Percentiles rank a stretch among this genome's conserved stretches.
These are phyloP conservation scores for Phytophthora meadii DNA, from an alignment of 352 stramenopile species.

Conservation along the genomic window DNA sequence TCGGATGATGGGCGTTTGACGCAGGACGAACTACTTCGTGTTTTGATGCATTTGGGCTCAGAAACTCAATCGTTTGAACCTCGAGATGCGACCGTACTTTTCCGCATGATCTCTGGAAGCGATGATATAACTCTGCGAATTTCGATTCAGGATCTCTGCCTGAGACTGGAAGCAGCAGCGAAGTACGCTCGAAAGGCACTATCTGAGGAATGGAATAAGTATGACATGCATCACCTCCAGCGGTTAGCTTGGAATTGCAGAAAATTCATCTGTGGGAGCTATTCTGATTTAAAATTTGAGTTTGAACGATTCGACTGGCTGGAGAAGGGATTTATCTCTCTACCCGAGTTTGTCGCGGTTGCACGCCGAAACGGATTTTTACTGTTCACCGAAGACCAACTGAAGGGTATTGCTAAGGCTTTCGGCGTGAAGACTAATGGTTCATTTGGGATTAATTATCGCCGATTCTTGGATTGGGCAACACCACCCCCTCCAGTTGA, in stretches of 20 bases:
- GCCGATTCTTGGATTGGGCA: constrained; percentile 75
- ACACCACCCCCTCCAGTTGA: constrained; percentile 43
- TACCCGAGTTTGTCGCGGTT: constrained; percentile 58
- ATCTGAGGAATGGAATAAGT: constrained; percentile 44
- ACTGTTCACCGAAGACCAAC: constrained; percentile 47
- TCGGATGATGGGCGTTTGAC: constrained; percentile 49
- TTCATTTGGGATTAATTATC: constrained; percentile 69
- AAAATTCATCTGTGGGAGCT: constrained; percentile 47
- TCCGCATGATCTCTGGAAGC: constrained; percentile 35
- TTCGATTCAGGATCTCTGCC: constrained; percentile 43
- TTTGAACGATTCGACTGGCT: constrained; percentile 81
- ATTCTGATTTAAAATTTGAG: constrained; percentile 41
- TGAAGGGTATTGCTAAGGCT: constrained; percentile 55
- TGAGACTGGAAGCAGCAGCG: constrained; percentile 41
- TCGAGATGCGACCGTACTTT: constrained; percentile 46
- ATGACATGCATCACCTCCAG: constrained; percentile 52
- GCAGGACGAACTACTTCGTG: constrained; percentile 47
- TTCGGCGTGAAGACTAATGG: constrained; percentile 60
- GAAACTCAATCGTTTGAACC: constrained; percentile 45
- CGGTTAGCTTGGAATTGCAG: constrained; percentile 59
- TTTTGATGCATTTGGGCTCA: constrained; percentile 39
- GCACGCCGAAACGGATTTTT: constrained; percentile 47
- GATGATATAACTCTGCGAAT: constrained; percentile 22
- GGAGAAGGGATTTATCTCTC: constrained; percentile 49
- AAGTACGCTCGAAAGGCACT: constrained; percentile 11